Percentiles rank a stretch among this genome's conserved stretches.
phyloP scores from a whole-genome alignment of 495 filamentous ascomycete genomes.

The Penicillium chermesinum region DNA sequence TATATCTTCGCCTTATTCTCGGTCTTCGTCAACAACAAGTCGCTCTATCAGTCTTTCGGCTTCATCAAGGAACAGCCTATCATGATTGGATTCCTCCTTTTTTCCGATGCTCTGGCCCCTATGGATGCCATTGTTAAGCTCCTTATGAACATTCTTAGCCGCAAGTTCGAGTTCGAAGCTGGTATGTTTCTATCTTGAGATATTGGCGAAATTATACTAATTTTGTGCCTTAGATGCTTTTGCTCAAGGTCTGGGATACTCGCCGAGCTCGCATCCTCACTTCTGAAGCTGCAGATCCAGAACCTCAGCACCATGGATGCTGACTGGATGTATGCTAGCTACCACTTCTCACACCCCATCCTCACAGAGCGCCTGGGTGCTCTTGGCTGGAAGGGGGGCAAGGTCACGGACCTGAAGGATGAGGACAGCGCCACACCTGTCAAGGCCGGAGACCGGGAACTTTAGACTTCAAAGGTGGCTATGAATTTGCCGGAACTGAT shows the following conservation, averaged over 20 bases:
- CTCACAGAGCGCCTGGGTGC: slow-evolving; percentile 88
- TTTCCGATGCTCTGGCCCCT: slow-evolving; percentile 87
- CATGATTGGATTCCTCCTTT: slow-evolving; percentile 93
- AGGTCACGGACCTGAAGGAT: slow-evolving; percentile 45
- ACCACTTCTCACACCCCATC: slow-evolving; percentile 97
- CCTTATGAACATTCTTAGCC: slow-evolving; percentile 90
- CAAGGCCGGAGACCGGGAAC: slow-evolving; percentile 55
- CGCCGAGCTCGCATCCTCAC: slow-evolving; percentile 72
- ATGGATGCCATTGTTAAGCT: slow-evolving; percentile 91
- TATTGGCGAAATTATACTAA: background rate
- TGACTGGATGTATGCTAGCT: slow-evolving; percentile 95
- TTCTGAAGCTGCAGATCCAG: slow-evolving; percentile 97
- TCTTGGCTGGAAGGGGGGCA: slow-evolving; percentile 70
- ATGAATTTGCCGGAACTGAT: background rate
- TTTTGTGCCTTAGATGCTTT: slow-evolving; percentile 58
- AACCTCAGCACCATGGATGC: slow-evolving; percentile 98
- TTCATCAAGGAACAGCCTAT: slow-evolving; percentile 83
- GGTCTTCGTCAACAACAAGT: slow-evolving; percentile 92
- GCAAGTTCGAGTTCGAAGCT: slow-evolving; percentile 91
- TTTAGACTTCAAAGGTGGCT: slow-evolving; percentile 28
- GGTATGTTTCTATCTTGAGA: slow-evolving; percentile 45
- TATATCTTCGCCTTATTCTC: slow-evolving; percentile 96
- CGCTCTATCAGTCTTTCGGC: slow-evolving; percentile 84
- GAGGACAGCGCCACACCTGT: slow-evolving; percentile 49
- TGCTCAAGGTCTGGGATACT: slow-evolving; percentile 78